Percentiles rank a stretch among this genome's conserved stretches.
phyloP scores from a whole-genome alignment of 139 green algal genomes.

The Yamagishiella unicocca region DNA sequence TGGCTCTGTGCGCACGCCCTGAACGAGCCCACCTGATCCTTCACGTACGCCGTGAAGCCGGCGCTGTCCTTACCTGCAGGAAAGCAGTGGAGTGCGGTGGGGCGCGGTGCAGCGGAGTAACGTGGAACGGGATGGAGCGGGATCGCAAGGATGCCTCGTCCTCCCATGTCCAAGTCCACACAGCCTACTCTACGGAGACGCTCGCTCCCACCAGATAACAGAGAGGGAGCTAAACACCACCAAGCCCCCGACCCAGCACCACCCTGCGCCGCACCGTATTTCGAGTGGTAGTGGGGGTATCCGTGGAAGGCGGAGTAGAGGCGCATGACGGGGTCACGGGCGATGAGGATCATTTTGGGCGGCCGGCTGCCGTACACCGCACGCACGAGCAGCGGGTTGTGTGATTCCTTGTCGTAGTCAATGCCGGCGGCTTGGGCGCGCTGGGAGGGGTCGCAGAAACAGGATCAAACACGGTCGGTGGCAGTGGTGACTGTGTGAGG shows the following conservation, averaged over 20 bases:
- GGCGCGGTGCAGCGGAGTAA: background rate
- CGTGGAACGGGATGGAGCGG: too few relatives aligned
- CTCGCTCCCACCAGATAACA: too few relatives aligned
- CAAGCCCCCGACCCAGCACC: too few relatives aligned
- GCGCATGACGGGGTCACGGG: slow-evolving; percentile 53
- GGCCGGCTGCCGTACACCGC: slow-evolving; percentile 49
- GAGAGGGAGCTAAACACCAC: too few relatives aligned
- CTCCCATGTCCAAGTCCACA: too few relatives aligned
- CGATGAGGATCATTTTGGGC: slow-evolving; percentile 56
- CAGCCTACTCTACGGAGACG: too few relatives aligned
- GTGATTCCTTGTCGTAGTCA: background rate
- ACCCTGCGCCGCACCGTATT: slow-evolving; percentile 62
- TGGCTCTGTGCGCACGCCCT: slow-evolving; percentile 1
- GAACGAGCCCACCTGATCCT: slow-evolving; percentile 52
- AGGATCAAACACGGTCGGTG: too few relatives aligned
- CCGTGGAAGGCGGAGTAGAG: slow-evolving; percentile 53
- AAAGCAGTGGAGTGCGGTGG: background rate
- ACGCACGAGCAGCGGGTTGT: slow-evolving; percentile 54
- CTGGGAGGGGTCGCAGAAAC: too few relatives aligned
- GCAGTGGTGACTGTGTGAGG: too few relatives aligned
- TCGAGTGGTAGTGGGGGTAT: slow-evolving; percentile 49
- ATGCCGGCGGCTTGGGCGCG: slow-evolving; percentile 19
- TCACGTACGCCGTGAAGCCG: slow-evolving; percentile 61
- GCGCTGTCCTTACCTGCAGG: slow-evolving; percentile 22
- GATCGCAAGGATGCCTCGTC: too few relatives aligned